Evolutionary conservation across 2,329 filamentous ascomycete species (phyloP).

Genomic region (Rosellinia necatrix): DNA sequence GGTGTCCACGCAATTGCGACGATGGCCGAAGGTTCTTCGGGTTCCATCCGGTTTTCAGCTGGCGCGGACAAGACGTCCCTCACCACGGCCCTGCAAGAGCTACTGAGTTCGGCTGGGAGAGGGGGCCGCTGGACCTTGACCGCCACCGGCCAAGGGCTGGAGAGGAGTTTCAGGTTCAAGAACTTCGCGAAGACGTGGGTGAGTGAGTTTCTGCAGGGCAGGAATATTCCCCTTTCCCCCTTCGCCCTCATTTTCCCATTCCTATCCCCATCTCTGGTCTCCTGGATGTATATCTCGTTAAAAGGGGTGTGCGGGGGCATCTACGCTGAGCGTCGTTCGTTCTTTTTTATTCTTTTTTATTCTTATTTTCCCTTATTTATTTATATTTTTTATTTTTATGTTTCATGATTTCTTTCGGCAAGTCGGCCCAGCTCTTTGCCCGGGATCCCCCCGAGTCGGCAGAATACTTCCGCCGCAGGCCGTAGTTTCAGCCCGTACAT

Average conservation of each 20-base stretch:
- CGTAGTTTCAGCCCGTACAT: not conserved
- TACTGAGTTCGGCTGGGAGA: conserved; percentile 37
- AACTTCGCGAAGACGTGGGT: conserved; percentile 70
- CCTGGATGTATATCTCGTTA: not conserved
- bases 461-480: not conserved
- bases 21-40: conserved; percentile 21
- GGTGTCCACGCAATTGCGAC: conserved; percentile 9
- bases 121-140: conserved; percentile 56
- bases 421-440: too few species aligned
- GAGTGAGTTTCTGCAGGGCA: conserved; percentile 34
- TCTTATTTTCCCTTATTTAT: too few species aligned
- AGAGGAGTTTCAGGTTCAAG: conserved; percentile 67
- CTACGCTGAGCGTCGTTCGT: not conserved
- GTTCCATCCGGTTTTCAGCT: conserved; percentile 51
- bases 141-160: conserved; percentile 57
- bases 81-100: conserved; percentile 43
- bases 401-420: too few species aligned
- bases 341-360: too few species aligned
- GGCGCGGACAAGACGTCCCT: conserved; percentile 50
- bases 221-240: not conserved
- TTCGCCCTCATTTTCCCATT: not conserved
- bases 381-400: too few species aligned
- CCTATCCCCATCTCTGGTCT: too few species aligned
- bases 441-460: too few species aligned
- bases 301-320: conserved; percentile 5